Evolutionary conservation across 2,329 filamentous ascomycete genomes (phyloP).

Genomic region (Chlorencoelia australis): DNA sequence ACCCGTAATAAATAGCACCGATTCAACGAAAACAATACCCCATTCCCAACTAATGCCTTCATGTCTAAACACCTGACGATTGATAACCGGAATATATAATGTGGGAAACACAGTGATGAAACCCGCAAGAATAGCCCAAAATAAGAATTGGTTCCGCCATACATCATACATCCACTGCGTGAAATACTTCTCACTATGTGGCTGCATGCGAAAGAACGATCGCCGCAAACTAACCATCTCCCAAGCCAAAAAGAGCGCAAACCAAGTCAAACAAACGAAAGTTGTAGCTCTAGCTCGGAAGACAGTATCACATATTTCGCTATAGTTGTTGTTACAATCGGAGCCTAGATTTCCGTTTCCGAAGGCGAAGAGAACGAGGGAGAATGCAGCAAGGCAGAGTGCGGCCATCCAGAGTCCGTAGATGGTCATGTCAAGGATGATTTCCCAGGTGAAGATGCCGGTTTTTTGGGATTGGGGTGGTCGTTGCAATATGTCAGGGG

Average conservation of each 20-base stretch:
- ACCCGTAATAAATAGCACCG: constrained; percentile 51
- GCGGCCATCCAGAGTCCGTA: constrained; percentile 71
- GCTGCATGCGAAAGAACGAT: constrained; percentile 67
- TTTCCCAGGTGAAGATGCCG: constrained; percentile 69
- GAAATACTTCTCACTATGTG: constrained; percentile 47
- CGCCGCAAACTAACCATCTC: constrained; percentile 65
- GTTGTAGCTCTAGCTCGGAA: constrained; percentile 65
- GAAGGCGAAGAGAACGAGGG: constrained; percentile 52
- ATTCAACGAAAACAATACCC: constrained; percentile 54
- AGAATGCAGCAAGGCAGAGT: constrained; percentile 54
- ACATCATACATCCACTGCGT: constrained; percentile 59
- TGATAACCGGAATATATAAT: constrained; percentile 60
- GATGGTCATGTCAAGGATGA: constrained; percentile 69
- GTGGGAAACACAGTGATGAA: constrained; percentile 48
- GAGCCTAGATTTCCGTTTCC: constrained; percentile 45
- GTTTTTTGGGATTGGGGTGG: constrained; percentile 60
- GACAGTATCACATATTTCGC: constrained; percentile 46
- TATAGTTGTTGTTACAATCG: constrained; percentile 51
- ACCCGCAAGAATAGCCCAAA: constrained; percentile 51
- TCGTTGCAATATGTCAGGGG: constrained; percentile 65
- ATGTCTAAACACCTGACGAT: constrained; percentile 56
- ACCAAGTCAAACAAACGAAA: constrained; percentile 68
- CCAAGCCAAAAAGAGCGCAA: constrained; percentile 68
- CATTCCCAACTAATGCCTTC: constrained; percentile 58
- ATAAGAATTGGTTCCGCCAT: constrained; percentile 64